phyloP scores from a whole-genome alignment of 148 eudicot genomes.

The Salicornia ramosissima region DNA sequence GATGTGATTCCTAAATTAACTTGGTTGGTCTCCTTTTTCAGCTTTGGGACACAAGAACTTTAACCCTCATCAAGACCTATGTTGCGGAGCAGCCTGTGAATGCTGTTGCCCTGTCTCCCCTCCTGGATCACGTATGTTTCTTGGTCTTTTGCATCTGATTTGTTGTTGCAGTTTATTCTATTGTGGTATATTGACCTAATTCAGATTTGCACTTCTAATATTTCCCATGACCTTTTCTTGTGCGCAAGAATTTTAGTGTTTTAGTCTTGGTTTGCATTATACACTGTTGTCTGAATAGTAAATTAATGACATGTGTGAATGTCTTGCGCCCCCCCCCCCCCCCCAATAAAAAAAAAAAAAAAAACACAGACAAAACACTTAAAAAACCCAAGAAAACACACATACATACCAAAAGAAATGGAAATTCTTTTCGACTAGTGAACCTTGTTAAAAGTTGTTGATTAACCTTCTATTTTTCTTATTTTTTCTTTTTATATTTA shows the following conservation, averaged over 20 bases:
- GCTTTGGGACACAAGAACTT: conserved; percentile 90
- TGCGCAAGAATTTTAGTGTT: neutral
- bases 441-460: no score
- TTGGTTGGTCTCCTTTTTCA: conserved; percentile 20
- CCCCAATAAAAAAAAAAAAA: no score
- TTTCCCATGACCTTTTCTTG: neutral
- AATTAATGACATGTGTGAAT: no score
- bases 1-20: neutral
- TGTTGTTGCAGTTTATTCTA: neutral
- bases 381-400: no score
- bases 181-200: neutral
- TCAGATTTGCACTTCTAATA: neutral
- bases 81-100: conserved; percentile 78
- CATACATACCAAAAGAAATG: no score
- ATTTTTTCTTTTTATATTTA: no score
- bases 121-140: conserved; percentile 78
- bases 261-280: neutral
- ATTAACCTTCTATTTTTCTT: no score
- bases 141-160: neutral
- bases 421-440: no score
- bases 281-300: no score
- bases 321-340: no score
- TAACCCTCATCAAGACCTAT: conserved; percentile 78
- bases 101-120: conserved; percentile 92
- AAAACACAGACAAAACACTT: no score